Conservation (phyloP, 2,329 filamentous ascomycete genomes). For the Apiospora hydei region DNA sequence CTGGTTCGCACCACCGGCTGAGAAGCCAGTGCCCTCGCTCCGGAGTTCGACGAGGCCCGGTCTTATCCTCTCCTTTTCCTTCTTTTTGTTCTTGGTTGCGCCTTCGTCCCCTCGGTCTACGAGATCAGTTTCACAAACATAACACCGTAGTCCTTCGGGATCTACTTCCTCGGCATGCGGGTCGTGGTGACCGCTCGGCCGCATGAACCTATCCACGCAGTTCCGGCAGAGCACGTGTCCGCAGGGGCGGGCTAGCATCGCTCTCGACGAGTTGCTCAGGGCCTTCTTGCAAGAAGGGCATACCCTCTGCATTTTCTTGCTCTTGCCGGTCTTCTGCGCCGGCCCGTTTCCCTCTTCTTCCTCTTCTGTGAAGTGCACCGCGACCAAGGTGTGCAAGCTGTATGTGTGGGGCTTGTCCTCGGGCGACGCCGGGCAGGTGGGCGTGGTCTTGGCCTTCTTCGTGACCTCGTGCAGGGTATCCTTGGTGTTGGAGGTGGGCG, state of each 20-base stretch:
- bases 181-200: conserved; percentile 60
- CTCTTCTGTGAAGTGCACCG: conserved; percentile 79
- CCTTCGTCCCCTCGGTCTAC: conserved; percentile 55
- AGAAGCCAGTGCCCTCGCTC: conserved; percentile 92
- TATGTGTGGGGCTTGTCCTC: conserved; percentile 73
- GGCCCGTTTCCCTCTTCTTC: conserved; percentile 52
- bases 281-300: conserved; percentile 89
- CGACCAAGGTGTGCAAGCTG: conserved; percentile 79
- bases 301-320: conserved; percentile 53
- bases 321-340: conserved; percentile 38
- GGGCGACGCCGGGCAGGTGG: conserved; percentile 79
- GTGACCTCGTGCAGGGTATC: conserved; percentile 60
- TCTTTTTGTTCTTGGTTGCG: conserved; percentile 35
- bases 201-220: conserved; percentile 86
- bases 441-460: conserved; percentile 71
- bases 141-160: conserved; percentile 69
- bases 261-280: conserved; percentile 82
- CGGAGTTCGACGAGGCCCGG: conserved; percentile 80
- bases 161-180: conserved; percentile 59
- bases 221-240: conserved; percentile 90
- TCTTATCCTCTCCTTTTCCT: conserved; percentile 63
- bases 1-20: conserved; percentile 80
- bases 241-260: conserved; percentile 84
- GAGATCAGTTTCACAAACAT: conserved; percentile 86
- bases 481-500: conserved; percentile 70